A percentile compares a stretch with the other conserved stretches of the same genome.
phyloP scores from a whole-genome alignment of 176 grass and related monocot genomes.

The Thalia dealbata region DNA sequence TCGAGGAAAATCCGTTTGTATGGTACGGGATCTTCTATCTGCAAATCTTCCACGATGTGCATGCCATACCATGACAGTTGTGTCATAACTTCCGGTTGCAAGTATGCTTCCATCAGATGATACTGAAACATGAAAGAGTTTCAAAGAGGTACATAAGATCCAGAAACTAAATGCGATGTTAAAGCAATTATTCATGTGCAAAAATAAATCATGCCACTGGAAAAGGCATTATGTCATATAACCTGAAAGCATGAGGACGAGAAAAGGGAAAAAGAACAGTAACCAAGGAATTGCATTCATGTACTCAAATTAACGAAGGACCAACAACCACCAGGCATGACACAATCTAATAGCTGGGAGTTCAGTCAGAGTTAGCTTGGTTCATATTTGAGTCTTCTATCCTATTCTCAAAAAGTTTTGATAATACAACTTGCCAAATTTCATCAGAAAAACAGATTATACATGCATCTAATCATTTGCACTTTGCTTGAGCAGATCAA shows the following conservation, averaged over 20 bases:
- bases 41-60: slow-evolving; percentile 60
- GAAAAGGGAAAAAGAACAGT: not conserved
- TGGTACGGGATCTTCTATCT: slow-evolving; percentile 44
- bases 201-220: not conserved
- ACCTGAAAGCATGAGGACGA: not conserved
- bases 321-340: no score
- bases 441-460: no score
- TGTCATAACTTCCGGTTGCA: slow-evolving; percentile 96
- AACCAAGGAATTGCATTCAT: not conserved
- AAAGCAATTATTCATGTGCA: not conserved
- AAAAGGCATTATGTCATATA: not conserved
- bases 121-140: slow-evolving; percentile 40
- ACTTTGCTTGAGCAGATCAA: no score
- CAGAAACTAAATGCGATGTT: not conserved
- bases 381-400: no score
- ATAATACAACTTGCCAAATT: no score
- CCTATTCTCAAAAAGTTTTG: no score
- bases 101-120: slow-evolving; percentile 79
- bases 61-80: slow-evolving; percentile 97
- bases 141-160: not conserved
- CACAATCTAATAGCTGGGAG: no score
- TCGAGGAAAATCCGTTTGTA: slow-evolving; percentile 41
- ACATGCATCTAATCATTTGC: no score
- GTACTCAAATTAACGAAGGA: not conserved
- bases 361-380: no score